A percentile compares a stretch with the other conserved stretches of the same genome.
Evolutionary conservation across 179 eudicot species (phyloP).

Genomic region (Corrigiola litoralis): DNA sequence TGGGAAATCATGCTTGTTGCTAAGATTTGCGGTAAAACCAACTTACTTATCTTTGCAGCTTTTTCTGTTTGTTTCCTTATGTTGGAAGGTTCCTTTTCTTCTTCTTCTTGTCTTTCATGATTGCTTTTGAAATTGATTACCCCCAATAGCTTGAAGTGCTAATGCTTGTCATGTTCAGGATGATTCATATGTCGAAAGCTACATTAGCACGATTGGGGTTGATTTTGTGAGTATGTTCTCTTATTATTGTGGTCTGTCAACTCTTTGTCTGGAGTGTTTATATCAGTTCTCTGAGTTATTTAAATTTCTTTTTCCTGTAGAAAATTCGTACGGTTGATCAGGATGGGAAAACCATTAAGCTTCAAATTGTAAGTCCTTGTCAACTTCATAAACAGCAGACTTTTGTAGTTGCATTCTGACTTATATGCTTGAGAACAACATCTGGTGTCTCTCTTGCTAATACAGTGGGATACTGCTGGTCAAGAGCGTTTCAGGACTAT

Average conservation of each 20-base stretch:
- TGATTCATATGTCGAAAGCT: constrained; percentile 45
- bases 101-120: not conserved
- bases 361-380: constrained; percentile 49
- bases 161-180: constrained; percentile 31
- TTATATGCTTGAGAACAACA: not conserved
- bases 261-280: no score
- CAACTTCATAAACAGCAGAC: no score
- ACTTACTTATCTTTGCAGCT: not conserved
- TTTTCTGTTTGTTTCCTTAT: not conserved
- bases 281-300: no score
- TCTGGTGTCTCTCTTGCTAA: not conserved
- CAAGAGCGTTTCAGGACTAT: constrained; percentile 50
- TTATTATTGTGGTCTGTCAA: not conserved
- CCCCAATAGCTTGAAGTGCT: not conserved
- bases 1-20: constrained; percentile 40
- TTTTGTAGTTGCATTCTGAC: not conserved
- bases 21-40: constrained; percentile 39
- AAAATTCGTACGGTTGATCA: constrained; percentile 48
- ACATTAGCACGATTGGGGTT: constrained; percentile 46
- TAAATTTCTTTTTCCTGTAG: constrained; percentile 18
- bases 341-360: constrained; percentile 44
- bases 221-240: constrained; percentile 36
- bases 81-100: not conserved
- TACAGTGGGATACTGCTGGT: constrained; percentile 50
- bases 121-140: not conserved